phyloP scores from a whole-genome alignment of 805 yeast genomes.

The Saturnispora serradocipensis region DNA sequence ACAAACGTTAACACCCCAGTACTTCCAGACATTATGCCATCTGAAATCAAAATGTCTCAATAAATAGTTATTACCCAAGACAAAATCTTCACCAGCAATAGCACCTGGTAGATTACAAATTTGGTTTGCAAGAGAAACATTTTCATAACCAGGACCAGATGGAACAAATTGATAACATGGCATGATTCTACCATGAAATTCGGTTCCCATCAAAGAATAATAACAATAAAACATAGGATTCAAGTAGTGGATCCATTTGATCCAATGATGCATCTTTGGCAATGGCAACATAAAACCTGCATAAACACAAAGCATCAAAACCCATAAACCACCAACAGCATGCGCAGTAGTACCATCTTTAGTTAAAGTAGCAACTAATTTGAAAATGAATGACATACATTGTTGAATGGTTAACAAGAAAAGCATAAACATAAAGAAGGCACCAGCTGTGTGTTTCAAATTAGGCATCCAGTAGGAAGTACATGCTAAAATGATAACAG shows the following conservation, averaged over 20 bases:
- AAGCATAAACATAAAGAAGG: conserved; percentile 42
- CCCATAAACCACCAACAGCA: conserved; percentile 44
- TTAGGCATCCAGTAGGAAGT: conserved; percentile 44
- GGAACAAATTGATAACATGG: conserved; percentile 44
- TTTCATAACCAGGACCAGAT: conserved; percentile 44
- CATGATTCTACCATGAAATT: conserved; percentile 47
- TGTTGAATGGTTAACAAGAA: conserved; percentile 35
- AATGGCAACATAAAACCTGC: conserved; percentile 40
- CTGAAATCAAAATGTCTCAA: conserved; percentile 26
- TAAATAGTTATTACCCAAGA: conserved; percentile 30
- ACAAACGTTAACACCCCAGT: conserved; percentile 39
- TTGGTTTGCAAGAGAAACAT: conserved; percentile 31
- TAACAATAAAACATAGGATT: conserved; percentile 40
- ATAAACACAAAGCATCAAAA: conserved; percentile 49
- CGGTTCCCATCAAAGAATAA: conserved; percentile 48
- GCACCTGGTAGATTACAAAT: conserved; percentile 47
- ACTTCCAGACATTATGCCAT: conserved; percentile 38
- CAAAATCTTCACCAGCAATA: conserved; percentile 21
- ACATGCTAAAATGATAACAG: conserved; percentile 39
- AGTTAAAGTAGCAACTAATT: conserved; percentile 43
- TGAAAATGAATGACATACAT: conserved; percentile 45
- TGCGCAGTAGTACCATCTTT: conserved; percentile 48
- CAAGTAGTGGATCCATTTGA: conserved; percentile 43
- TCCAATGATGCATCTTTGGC: conserved; percentile 47
- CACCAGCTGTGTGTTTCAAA: conserved; percentile 43